phyloP scores from a whole-genome alignment of 2,329 filamentous ascomycete species.

The Coniochaeta prunicola region DNA sequence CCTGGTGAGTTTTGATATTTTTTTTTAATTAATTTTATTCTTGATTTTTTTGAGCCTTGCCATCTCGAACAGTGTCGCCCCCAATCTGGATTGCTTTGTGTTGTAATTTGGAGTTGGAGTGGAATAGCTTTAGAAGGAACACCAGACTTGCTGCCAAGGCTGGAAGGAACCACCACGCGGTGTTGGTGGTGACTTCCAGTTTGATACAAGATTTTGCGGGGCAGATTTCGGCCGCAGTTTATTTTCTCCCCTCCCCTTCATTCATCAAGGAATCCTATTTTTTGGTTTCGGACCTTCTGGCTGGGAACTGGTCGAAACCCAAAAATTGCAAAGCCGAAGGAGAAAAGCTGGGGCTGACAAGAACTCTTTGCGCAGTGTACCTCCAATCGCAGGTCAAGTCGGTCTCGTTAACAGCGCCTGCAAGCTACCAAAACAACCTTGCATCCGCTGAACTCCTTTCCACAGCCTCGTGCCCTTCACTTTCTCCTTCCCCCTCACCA shows the following conservation, averaged over 20 bases:
- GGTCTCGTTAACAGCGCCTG: constrained; percentile 12
- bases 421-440: constrained; percentile 46
- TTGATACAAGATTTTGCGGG: not conserved
- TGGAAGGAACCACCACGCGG: not conserved
- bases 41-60: no score
- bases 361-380: constrained; percentile 31
- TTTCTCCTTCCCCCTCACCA: constrained; percentile 80
- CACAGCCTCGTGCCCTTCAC: constrained; percentile 70
- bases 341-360: constrained; percentile 8
- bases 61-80: no score
- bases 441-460: constrained; percentile 64
- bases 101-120: not conserved
- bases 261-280: not conserved
- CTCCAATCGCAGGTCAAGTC: constrained; percentile 26
- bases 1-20: constrained; percentile 60
- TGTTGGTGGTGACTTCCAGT: not conserved
- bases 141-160: not conserved
- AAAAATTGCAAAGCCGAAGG: not conserved
- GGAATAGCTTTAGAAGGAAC: not conserved
- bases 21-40: constrained; percentile 4
- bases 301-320: not conserved
- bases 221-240: not conserved
- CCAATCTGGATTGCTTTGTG: not conserved
- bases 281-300: not conserved
- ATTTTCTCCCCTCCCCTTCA: not conserved